phyloP scores from a whole-genome alignment of 2,329 filamentous ascomycete species.

The Neopestalotiopsis sp. region DNA sequence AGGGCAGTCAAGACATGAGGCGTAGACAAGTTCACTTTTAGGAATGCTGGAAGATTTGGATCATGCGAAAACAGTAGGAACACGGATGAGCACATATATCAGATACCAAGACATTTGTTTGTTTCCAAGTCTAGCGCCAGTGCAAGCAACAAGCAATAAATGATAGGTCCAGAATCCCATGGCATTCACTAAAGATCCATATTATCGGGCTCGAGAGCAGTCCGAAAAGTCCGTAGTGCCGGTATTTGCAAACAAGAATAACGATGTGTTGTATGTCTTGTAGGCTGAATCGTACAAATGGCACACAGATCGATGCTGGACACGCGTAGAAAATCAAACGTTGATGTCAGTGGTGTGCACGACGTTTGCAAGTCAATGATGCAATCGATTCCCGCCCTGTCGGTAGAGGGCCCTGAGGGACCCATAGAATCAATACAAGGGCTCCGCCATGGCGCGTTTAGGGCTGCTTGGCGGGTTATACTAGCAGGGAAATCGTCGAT shows the following conservation, averaged over 20 bases:
- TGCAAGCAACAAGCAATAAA: background rate
- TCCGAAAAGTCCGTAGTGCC: conserved; percentile 8
- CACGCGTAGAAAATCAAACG: background rate
- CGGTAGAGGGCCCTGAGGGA: background rate
- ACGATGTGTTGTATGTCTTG: background rate
- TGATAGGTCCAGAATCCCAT: background rate
- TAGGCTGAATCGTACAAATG: background rate
- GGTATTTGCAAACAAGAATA: background rate
- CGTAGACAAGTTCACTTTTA: background rate
- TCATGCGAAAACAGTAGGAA: background rate
- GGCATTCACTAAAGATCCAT: background rate
- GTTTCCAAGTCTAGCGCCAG: background rate
- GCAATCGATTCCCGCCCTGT: conserved; percentile 5
- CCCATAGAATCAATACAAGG: background rate
- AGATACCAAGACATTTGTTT: background rate
- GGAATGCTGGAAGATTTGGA: background rate
- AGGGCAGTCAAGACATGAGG: background rate
- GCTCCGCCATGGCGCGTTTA: background rate
- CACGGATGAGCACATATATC: background rate
- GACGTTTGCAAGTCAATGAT: conserved; percentile 3
- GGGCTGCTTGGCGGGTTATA: background rate
- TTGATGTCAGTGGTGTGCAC: conserved; percentile 7
- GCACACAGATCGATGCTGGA: background rate
- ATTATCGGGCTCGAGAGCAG: conserved; percentile 6
- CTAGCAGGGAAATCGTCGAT: background rate